Conservation (phyloP, 441 rosid species). For the Gossypium schwendimanii region DNA sequence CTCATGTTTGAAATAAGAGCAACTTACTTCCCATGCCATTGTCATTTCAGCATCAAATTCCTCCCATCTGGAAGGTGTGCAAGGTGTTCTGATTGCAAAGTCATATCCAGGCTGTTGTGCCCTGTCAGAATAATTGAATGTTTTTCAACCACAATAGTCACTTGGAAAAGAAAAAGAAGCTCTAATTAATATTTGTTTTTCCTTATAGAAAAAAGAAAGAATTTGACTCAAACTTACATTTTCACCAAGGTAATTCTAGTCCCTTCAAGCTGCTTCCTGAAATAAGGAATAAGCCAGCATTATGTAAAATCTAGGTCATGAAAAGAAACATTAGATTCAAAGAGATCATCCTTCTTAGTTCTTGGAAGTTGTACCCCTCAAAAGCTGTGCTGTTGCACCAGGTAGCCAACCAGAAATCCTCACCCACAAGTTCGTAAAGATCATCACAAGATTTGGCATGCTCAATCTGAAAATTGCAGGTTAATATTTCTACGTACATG, state of each 20-base stretch:
- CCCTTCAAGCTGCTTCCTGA: slow-evolving; percentile 95
- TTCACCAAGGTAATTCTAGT: slow-evolving; percentile 82
- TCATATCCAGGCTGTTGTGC: slow-evolving; percentile 67
- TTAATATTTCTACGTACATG: slow-evolving; percentile 12
- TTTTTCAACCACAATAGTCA: slow-evolving; percentile 11
- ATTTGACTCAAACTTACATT: slow-evolving; percentile 29
- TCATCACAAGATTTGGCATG: slow-evolving; percentile 68
- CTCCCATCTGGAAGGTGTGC: slow-evolving; percentile 92
- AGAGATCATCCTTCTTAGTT: slow-evolving; percentile 15
- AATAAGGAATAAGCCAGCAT: slow-evolving; percentile 23
- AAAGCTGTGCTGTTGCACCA: slow-evolving; percentile 80
- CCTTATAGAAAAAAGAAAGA: not conserved
- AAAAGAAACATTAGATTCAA: slow-evolving; percentile 8
- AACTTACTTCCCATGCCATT: slow-evolving; percentile 86
- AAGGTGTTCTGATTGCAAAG: slow-evolving; percentile 92
- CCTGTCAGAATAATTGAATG: slow-evolving; percentile 33
- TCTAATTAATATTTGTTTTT: not conserved
- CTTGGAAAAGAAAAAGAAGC: slow-evolving; percentile 1
- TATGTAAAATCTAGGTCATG: slow-evolving; percentile 3
- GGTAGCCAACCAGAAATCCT: slow-evolving; percentile 97
- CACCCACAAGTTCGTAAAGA: slow-evolving; percentile 77
- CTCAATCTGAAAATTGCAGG: slow-evolving; percentile 45
- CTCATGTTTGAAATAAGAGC: slow-evolving; percentile 13
- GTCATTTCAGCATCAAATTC: slow-evolving; percentile 87
- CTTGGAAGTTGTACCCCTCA: slow-evolving; percentile 55